A percentile compares a stretch with the other conserved stretches of the same genome.
phyloP scores from a whole-genome alignment of 1,284 basidiomycete genomes.

The Melampsora medusae region DNA sequence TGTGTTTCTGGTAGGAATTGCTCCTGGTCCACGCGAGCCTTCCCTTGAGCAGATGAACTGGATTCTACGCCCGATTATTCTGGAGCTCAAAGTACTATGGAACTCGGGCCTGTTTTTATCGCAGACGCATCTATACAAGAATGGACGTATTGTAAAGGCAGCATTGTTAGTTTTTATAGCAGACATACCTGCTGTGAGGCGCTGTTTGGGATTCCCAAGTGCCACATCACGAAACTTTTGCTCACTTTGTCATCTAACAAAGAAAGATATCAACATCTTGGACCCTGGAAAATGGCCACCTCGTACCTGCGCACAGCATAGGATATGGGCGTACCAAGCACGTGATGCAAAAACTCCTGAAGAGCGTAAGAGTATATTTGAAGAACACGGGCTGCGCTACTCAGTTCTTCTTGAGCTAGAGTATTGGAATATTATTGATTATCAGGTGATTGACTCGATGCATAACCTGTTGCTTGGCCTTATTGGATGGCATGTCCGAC shows the following conservation, averaged over 20 bases:
- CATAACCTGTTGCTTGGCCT: too few species aligned
- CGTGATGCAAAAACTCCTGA: too few species aligned
- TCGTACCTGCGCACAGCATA: neutral
- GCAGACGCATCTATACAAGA: neutral
- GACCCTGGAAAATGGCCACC: neutral
- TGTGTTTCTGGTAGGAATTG: conserved; percentile 50
- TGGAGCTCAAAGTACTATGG: conserved; percentile 52
- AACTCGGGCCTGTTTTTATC: conserved; percentile 49
- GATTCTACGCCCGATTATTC: conserved; percentile 50
- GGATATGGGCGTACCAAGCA: too few species aligned
- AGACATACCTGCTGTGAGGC: conserved; percentile 9
- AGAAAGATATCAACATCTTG: neutral
- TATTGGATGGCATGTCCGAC: too few species aligned
- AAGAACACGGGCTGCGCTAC: too few species aligned
- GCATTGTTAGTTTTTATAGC: conserved; percentile 5
- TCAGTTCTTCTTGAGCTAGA: too few species aligned
- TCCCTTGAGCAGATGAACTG: conserved; percentile 44
- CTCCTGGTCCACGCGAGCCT: conserved; percentile 57
- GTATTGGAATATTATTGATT: too few species aligned
- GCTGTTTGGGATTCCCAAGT: conserved; percentile 29
- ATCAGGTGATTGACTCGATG: too few species aligned
- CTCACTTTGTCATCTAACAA: conserved; percentile 31
- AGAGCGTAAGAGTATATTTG: too few species aligned
- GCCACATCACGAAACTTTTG: conserved; percentile 25
- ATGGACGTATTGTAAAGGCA: neutral